Conservation (phyloP, 202 grass and related monocot species). For the Zizania palustris region DNA sequence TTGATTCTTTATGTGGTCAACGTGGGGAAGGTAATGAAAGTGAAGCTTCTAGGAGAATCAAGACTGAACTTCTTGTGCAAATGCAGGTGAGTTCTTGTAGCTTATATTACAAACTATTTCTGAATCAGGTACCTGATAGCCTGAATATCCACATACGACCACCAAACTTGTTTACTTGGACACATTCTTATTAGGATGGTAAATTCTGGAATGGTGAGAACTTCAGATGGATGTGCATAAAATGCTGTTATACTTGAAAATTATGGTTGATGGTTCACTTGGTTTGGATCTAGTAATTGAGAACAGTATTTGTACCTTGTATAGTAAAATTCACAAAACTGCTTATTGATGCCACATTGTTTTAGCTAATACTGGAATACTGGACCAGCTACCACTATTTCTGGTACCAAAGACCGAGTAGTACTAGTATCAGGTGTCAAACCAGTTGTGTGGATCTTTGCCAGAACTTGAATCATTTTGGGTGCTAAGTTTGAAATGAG, state of each 20-base stretch:
- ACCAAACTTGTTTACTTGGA: neutral
- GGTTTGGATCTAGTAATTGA: too few species aligned
- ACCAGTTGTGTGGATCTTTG: slow-evolving; percentile 8
- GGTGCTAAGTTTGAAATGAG: too few species aligned
- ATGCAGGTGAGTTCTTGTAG: slow-evolving; percentile 70
- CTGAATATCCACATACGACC: neutral
- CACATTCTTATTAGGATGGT: too few species aligned
- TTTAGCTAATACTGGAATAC: neutral
- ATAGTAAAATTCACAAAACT: too few species aligned
- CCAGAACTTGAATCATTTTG: neutral
- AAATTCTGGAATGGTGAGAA: too few species aligned
- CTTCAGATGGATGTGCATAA: too few species aligned
- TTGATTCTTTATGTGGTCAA: slow-evolving; percentile 86
- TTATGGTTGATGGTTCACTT: too few species aligned
- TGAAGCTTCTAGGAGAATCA: slow-evolving; percentile 94
- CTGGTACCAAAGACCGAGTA: neutral
- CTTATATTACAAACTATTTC: slow-evolving; percentile 17
- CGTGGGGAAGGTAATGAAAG: slow-evolving; percentile 99
- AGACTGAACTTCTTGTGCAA: slow-evolving; percentile 97
- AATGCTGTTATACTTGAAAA: too few species aligned
- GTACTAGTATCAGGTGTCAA: neutral
- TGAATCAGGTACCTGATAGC: neutral
- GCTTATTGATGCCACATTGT: neutral
- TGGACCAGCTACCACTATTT: neutral
- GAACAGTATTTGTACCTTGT: too few species aligned